These are phyloP conservation scores for Melampsora americana DNA, from an alignment of 1,284 basidiomycete species.

Conservation along the genomic window DNA sequence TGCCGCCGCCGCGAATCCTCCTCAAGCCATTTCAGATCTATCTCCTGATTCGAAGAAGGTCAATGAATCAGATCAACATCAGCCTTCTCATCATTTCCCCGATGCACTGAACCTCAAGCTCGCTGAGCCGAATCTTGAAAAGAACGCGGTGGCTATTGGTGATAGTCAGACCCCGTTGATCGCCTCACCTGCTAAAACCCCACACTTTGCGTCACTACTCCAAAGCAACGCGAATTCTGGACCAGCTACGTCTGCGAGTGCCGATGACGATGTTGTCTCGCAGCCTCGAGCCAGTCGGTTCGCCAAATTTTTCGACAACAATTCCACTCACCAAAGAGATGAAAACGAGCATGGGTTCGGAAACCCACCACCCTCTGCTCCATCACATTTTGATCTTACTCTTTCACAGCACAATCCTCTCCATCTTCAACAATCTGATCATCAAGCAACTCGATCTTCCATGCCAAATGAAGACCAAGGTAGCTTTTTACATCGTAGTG, in stretches of 20 bases:
- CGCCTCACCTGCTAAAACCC: neutral
- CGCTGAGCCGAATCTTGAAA: neutral
- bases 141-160: neutral
- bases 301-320: constrained; percentile 43
- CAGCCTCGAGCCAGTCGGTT: constrained; percentile 36
- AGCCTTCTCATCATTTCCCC: neutral
- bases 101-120: neutral
- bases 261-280: constrained; percentile 16
- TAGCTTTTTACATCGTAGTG: neutral
- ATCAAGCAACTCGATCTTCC: neutral
- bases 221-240: neutral
- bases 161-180: neutral
- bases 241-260: neutral
- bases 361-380: constrained; percentile 16
- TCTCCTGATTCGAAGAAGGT: neutral
- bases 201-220: constrained; percentile 1
- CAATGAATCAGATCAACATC: neutral
- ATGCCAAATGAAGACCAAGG: neutral
- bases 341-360: constrained; percentile 7
- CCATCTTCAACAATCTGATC: neutral
- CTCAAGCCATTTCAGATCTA: neutral
- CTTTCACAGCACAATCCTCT: constrained; percentile 3
- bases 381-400: neutral
- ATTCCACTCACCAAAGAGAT: constrained; percentile 21
- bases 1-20: constrained; percentile 3